A percentile compares a stretch with the other conserved stretches of the same genome.
phyloP scores from a whole-genome alignment of 192 early-diverging fungal genomes.

The Ramicandelaber brevisporus region DNA sequence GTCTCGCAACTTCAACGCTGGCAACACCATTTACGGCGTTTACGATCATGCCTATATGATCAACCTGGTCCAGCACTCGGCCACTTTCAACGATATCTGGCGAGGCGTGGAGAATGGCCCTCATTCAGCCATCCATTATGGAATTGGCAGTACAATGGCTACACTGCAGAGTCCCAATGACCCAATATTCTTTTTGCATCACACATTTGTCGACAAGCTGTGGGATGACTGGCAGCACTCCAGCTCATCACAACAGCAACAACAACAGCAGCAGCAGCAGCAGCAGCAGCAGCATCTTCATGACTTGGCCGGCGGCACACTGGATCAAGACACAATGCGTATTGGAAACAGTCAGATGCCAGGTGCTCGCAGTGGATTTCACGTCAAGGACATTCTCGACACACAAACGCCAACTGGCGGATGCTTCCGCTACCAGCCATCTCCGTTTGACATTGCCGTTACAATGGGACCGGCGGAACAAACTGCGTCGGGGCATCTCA shows the following conservation, averaged over 20 bases:
- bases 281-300: neutral
- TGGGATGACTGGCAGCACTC: conserved; percentile 26
- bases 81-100: too few relatives aligned
- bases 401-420: too few relatives aligned
- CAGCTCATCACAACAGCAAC: neutral
- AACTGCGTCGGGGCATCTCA: too few relatives aligned
- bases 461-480: too few relatives aligned
- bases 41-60: too few relatives aligned
- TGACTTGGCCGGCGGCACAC: neutral
- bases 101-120: conserved; percentile 19
- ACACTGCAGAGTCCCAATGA: conserved; percentile 15
- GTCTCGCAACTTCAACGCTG: conserved; percentile 11
- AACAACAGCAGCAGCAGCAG: neutral
- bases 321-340: neutral
- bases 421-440: too few relatives aligned
- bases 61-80: too few relatives aligned
- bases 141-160: conserved; percentile 17
- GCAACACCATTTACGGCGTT: conserved; percentile 7
- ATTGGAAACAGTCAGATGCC: too few relatives aligned
- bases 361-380: too few relatives aligned
- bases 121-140: conserved; percentile 16
- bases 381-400: too few relatives aligned
- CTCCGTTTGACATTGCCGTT: too few relatives aligned
- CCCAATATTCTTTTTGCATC: conserved; percentile 6
- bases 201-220: conserved; percentile 19